Conservation (phyloP, 257 asterid genomes). For the Jaltomata sinuosa region DNA sequence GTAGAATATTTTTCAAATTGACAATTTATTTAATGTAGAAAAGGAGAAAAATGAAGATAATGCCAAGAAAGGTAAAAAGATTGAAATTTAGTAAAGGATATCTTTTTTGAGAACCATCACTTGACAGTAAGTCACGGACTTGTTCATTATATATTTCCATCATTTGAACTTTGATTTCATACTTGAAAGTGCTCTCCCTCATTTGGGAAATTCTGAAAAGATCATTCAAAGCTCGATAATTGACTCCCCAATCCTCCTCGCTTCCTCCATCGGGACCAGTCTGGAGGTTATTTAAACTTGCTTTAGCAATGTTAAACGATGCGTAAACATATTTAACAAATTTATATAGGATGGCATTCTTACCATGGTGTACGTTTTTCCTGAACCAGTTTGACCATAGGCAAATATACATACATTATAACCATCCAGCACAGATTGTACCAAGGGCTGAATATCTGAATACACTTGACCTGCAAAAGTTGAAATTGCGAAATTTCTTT, state of each 20-base stretch:
- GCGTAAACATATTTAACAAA: neutral
- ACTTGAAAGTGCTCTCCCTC: constrained; percentile 41
- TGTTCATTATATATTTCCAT: constrained; percentile 94
- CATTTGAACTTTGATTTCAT: constrained; percentile 88
- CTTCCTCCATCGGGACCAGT: constrained; percentile 81
- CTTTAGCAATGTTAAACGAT: constrained; percentile 5
- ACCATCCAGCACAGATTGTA: constrained; percentile 97
- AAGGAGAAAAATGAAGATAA: neutral
- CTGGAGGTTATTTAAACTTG: constrained; percentile 25
- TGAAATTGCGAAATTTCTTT: neutral
- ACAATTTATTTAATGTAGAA: neutral
- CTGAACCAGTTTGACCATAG: constrained; percentile 97
- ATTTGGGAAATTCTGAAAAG: constrained; percentile 65
- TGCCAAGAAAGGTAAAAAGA: neutral
- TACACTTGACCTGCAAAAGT: constrained; percentile 63
- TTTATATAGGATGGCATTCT: neutral
- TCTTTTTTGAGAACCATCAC: constrained; percentile 54
- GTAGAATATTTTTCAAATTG: neutral
- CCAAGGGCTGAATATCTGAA: constrained; percentile 69
- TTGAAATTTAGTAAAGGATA: constrained; percentile 44
- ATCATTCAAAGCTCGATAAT: constrained; percentile 80
- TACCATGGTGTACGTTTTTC: constrained; percentile 97
- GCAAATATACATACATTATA: constrained; percentile 90
- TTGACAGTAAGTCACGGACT: constrained; percentile 89
- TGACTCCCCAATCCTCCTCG: constrained; percentile 92